phyloP scores from a whole-genome alignment of 2,329 filamentous ascomycete genomes.

The Leptographium galeiforme region DNA sequence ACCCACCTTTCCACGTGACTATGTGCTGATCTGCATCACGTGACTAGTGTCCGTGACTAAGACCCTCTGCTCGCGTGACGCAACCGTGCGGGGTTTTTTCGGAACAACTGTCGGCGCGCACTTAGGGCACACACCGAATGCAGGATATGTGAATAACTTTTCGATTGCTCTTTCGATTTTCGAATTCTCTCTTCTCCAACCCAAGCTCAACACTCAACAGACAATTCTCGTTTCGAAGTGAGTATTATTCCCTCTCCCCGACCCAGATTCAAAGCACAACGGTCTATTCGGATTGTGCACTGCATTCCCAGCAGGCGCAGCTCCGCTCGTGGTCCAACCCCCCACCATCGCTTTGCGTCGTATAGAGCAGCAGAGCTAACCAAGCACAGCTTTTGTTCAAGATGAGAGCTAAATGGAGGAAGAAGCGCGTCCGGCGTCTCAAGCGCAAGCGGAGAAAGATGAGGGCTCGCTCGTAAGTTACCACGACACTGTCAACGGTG shows the following conservation, averaged over 20 bases:
- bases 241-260: slow-evolving; percentile 2
- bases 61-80: background rate
- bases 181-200: slow-evolving; percentile 6
- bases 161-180: slow-evolving; percentile 3
- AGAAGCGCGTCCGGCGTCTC: slow-evolving; percentile 98
- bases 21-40: background rate
- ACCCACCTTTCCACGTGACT: background rate
- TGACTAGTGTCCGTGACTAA: background rate
- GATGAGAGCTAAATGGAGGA: slow-evolving; percentile 98
- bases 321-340: background rate
- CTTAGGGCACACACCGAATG: slow-evolving; percentile 12
- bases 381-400: slow-evolving; percentile 32
- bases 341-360: background rate
- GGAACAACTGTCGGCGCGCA: slow-evolving; percentile 9
- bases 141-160: slow-evolving; percentile 4
- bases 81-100: slow-evolving; percentile 1
- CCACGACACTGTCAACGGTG: background rate
- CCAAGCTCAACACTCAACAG: slow-evolving; percentile 27
- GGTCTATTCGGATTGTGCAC: background rate
- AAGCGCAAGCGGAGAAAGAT: slow-evolving; percentile 99
- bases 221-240: slow-evolving; percentile 29
- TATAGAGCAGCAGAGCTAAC: background rate
- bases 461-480: slow-evolving; percentile 82
- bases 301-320: background rate
- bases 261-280: background rate